phyloP scores from a whole-genome alignment of 2,329 filamentous ascomycete species.

The Fusarium verrucosum region DNA sequence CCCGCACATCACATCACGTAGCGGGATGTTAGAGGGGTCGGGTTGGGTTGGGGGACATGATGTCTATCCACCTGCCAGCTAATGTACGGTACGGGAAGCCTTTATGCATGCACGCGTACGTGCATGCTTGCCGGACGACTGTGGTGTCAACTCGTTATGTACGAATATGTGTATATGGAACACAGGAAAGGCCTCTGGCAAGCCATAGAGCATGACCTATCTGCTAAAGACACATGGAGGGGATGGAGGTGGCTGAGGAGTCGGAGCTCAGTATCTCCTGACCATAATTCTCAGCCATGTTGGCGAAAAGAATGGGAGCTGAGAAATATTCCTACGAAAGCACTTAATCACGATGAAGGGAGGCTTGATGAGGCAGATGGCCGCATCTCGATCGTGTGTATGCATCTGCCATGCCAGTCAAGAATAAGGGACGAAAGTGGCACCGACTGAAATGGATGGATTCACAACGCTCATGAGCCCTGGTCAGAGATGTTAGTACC shows the following conservation, averaged over 20 bases:
- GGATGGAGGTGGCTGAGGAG: slow-evolving; percentile 4
- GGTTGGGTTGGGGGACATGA: slow-evolving; percentile 33
- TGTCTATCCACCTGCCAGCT: slow-evolving; percentile 42
- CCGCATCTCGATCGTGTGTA: slow-evolving; percentile 26
- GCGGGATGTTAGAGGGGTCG: slow-evolving; percentile 37
- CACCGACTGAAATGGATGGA: slow-evolving; percentile 2
- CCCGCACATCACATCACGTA: slow-evolving; percentile 45
- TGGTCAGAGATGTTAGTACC: slow-evolving; percentile 26
- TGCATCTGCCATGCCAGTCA: slow-evolving; percentile 7
- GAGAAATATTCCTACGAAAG: no score
- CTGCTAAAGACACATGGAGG: slow-evolving; percentile 23
- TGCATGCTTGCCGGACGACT: slow-evolving; percentile 40
- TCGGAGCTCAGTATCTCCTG: slow-evolving; percentile 20
- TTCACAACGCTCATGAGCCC: slow-evolving; percentile 12
- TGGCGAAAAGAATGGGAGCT: not conserved
- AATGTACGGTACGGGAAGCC: slow-evolving; percentile 41
- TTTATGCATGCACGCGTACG: slow-evolving; percentile 35
- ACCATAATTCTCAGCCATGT: slow-evolving; percentile 6
- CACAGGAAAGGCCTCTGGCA: slow-evolving; percentile 14
- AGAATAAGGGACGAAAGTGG: slow-evolving; percentile 7
- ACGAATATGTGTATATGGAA: slow-evolving; percentile 41
- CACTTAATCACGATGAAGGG: slow-evolving; percentile 6
- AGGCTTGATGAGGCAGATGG: slow-evolving; percentile 26
- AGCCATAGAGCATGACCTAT: slow-evolving; percentile 18
- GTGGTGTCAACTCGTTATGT: slow-evolving; percentile 31